phyloP scores from a whole-genome alignment of 2,329 filamentous ascomycete genomes.

The Aspergillus pseudoviridinutans region DNA sequence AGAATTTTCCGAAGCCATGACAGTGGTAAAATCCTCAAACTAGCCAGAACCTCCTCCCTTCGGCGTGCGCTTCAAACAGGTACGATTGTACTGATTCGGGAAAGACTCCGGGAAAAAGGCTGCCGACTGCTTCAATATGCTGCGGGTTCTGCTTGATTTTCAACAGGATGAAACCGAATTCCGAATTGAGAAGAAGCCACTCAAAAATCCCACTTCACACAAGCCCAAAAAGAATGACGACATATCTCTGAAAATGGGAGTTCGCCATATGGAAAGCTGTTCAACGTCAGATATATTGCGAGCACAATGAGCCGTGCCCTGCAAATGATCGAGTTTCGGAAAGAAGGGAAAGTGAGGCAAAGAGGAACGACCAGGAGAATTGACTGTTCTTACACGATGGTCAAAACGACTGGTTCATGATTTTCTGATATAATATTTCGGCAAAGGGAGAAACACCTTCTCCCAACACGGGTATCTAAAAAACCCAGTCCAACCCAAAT shows the following conservation, averaged over 20 bases:
- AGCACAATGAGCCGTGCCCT: conserved; percentile 2
- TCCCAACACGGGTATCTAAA: conserved; percentile 3
- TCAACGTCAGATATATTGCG: conserved; percentile 18
- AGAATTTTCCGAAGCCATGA: conserved; percentile 32
- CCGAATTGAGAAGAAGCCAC: conserved; percentile 34
- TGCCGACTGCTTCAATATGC: conserved; percentile 17
- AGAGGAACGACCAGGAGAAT: conserved; percentile 1
- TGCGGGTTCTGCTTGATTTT: conserved; percentile 13
- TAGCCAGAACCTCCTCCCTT: conserved; percentile 1
- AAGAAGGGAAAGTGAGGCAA: not conserved
- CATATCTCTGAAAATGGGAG: conserved; percentile 42
- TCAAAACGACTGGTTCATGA: conserved; percentile 19
- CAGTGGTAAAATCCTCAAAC: conserved; percentile 6
- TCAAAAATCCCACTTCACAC: conserved; percentile 41
- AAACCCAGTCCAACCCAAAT: not conserved
- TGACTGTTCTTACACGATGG: conserved; percentile 20
- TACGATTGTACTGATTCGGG: conserved; percentile 17
- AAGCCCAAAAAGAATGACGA: conserved; percentile 41
- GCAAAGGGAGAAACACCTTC: conserved; percentile 3
- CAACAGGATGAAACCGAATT: conserved; percentile 22
- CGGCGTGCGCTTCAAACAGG: conserved; percentile 11
- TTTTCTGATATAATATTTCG: conserved; percentile 8
- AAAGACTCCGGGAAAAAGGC: conserved; percentile 17
- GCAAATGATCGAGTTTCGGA: not conserved
- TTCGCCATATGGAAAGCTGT: conserved; percentile 40